phyloP scores from a whole-genome alignment of 2,329 filamentous ascomycete species.

The Elsinoe fawcettii region DNA sequence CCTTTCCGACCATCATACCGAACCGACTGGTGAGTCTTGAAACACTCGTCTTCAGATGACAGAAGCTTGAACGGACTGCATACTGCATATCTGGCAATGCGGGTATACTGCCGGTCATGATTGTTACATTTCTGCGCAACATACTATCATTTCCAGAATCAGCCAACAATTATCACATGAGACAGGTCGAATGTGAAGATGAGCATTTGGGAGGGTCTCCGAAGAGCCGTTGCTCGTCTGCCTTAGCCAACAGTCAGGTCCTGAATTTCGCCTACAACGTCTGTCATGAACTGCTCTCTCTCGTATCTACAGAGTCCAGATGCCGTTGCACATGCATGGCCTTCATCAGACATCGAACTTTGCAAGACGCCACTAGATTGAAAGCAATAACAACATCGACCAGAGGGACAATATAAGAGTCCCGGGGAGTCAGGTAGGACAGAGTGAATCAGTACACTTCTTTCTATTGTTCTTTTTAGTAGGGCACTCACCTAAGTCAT shows the following conservation, averaged over 20 bases:
- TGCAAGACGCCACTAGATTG: not conserved
- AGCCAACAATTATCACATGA: too few species aligned
- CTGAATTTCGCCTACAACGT: slow-evolving; percentile 9
- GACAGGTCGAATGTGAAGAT: too few species aligned
- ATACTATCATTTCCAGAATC: too few species aligned
- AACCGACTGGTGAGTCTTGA: not conserved
- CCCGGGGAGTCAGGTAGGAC: not conserved
- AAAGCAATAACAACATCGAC: not conserved
- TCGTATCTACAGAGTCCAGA: not conserved
- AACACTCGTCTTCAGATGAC: not conserved
- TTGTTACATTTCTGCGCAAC: not conserved
- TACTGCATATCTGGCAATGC: not conserved
- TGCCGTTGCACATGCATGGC: not conserved
- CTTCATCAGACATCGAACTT: not conserved
- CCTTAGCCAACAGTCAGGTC: not conserved
- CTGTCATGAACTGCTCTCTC: not conserved
- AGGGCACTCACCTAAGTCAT: not conserved
- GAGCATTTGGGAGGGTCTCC: not conserved
- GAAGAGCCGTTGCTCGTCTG: not conserved
- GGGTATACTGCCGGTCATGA: not conserved
- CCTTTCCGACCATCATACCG: not conserved
- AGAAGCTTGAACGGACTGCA: not conserved
- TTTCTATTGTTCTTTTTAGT: not conserved
- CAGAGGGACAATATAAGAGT: not conserved
- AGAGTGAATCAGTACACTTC: not conserved